These are phyloP conservation scores for Asterochloris erici DNA, from an alignment of 139 green algal species.

Conservation along the genomic window DNA sequence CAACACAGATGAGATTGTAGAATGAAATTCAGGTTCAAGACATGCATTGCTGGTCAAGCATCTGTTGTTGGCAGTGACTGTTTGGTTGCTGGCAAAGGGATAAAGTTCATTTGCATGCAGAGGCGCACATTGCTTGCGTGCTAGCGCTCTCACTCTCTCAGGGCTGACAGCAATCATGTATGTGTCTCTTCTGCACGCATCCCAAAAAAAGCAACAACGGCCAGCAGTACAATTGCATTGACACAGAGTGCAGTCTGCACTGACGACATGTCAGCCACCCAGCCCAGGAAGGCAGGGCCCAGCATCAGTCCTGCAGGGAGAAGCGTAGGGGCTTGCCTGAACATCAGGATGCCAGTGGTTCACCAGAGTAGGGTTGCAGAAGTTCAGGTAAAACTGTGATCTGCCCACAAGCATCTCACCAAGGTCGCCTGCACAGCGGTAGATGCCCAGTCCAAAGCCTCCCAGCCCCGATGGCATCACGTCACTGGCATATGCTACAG, in stretches of 20 bases:
- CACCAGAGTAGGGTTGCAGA: not conserved
- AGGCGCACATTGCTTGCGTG: too few species aligned
- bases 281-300: slow-evolving; percentile 29
- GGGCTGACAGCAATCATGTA: not conserved
- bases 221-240: slow-evolving; percentile 21
- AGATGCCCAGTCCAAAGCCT: slow-evolving; percentile 33
- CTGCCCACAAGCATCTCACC: not conserved
- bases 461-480: slow-evolving; percentile 17
- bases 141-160: not conserved
- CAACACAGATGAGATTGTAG: too few species aligned
- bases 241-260: slow-evolving; percentile 21
- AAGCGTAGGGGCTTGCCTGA: not conserved
- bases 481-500: slow-evolving; percentile 29
- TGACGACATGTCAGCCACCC: slow-evolving; percentile 25
- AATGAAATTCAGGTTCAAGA: too few species aligned
- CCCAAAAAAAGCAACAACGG: slow-evolving; percentile 19
- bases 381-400: not conserved
- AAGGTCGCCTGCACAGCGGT: slow-evolving; percentile 33
- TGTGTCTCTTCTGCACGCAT: slow-evolving; percentile 16
- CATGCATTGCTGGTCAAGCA: too few species aligned
- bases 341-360: not conserved
- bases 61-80: too few species aligned
- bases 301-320: slow-evolving; percentile 29
- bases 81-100: too few species aligned
- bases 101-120: too few species aligned